These are phyloP conservation scores for Venturia nashicola DNA, from an alignment of 2,329 filamentous ascomycete genomes.

Conservation along the genomic window DNA sequence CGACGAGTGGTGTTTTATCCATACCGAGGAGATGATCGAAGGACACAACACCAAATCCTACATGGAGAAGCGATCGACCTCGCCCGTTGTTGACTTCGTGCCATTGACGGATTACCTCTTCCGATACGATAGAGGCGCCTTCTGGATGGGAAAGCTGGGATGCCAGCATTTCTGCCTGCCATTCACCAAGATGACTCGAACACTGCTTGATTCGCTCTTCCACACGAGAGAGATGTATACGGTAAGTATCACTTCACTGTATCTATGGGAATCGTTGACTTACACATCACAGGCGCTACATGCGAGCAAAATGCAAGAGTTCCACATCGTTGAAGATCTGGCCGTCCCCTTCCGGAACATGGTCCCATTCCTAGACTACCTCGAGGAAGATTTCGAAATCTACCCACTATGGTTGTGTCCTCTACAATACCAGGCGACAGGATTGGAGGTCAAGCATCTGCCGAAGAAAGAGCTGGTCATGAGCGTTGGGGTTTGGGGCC, in stretches of 20 bases:
- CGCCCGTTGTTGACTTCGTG: constrained; percentile 38
- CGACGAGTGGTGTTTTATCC: constrained; percentile 41
- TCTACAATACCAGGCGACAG: constrained; percentile 1
- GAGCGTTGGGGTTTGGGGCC: constrained; percentile 51
- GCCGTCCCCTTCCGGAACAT: constrained; percentile 27
- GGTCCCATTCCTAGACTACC: constrained; percentile 6
- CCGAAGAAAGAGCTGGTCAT: constrained; percentile 26
- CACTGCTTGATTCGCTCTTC: constrained; percentile 47
- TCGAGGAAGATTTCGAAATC: constrained; percentile 7
- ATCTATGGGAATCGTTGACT: constrained; percentile 37
- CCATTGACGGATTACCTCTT: constrained; percentile 57
- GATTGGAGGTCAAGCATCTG: constrained; percentile 5
- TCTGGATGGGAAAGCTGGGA: constrained; percentile 53
- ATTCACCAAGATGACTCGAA: constrained; percentile 52
- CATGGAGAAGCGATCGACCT: background rate
- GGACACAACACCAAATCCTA: background rate
- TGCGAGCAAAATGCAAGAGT: constrained; percentile 1
- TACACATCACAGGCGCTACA: constrained; percentile 24
- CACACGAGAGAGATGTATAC: constrained; percentile 55
- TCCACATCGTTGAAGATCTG: constrained; percentile 50
- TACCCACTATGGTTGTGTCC: constrained; percentile 39
- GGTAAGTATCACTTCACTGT: constrained; percentile 38
- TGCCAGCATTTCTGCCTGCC: constrained; percentile 53
- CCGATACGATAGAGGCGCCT: constrained; percentile 58
- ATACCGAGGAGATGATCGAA: constrained; percentile 20